Base-by-base conservation (phyloP, 176 grass and related monocot species). In the Raddia distichophylla region DNA sequence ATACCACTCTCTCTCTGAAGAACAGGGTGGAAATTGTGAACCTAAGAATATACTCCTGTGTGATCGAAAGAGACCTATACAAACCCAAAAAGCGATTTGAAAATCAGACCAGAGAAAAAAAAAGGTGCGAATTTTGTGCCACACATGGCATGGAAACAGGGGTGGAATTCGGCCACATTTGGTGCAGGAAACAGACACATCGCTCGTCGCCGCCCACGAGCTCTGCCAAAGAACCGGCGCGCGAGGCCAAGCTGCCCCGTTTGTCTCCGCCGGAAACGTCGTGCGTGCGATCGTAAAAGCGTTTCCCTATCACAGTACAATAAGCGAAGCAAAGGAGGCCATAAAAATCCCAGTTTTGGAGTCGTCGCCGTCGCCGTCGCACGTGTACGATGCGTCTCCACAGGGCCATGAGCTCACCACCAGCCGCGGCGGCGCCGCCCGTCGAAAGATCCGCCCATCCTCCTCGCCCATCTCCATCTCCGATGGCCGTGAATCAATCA, bases 311-410 rank as follows among this genome's bases (percentile, higher is more conserved):
- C 37, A 27, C 27, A 27, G 27, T 27, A 27, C 27, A 27, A 40
- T 3, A 40, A 40, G 37, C 2, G 4, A 40, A 40, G 37, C 37
- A 40, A 40, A 40, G 37, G 37, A 40, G 37, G 0, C 37, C 37
- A 40, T 40, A 40, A 5, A 40, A 40, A 40, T 5, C 37, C 37
- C 3, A 40, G 37, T 5, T 40, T 40, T 40, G 37, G 37, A 40
- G 37, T 40, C 37, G 0, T 40, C 37, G 27, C 27, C 27, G 27
- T 27, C 0, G 27, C 27, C 27, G 27, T 27, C 27, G 27, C 6
- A 11, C 59, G 45, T 74, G 69, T 22, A 8, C 59, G 17, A 83
- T 6, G 57, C 47, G 18, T 83, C 60, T 83, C 49, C 81, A 75
- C 81, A 55, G 64, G 69, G 7, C 8, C 33, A 27, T 47, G 60